A percentile compares a stretch with the other conserved stretches of the same genome.
phyloP scores from a whole-genome alignment of 2,329 filamentous ascomycete genomes.

The Fusarium sp. region DNA sequence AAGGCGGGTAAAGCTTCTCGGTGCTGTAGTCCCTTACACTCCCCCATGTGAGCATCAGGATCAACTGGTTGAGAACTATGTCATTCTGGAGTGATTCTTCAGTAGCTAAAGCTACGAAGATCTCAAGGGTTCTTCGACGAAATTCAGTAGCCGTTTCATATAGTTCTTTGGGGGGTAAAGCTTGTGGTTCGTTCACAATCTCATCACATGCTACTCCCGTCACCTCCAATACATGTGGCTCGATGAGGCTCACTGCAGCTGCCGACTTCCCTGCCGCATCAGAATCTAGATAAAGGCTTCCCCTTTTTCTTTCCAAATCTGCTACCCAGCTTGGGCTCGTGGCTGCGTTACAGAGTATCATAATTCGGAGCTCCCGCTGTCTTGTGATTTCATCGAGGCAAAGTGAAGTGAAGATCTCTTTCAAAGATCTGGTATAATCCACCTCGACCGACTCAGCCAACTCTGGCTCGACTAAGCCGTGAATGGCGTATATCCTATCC shows the following conservation, averaged over 20 bases:
- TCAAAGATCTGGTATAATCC: neutral
- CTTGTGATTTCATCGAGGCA: neutral
- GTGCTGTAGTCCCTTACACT: neutral
- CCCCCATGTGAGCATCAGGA: neutral
- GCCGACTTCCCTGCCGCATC: neutral
- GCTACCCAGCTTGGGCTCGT: neutral
- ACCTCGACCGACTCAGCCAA: neutral
- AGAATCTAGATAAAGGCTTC: neutral
- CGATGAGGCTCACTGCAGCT: neutral
- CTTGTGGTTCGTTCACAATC: neutral
- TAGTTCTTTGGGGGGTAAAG: too few species aligned
- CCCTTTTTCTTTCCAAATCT: neutral
- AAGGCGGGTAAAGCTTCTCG: accelerated
- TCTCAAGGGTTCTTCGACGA: neutral
- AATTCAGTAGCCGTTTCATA: neutral
- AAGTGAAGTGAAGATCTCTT: neutral
- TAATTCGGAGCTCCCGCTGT: neutral
- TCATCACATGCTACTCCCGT: neutral
- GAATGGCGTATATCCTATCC: neutral
- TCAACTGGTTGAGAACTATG: neutral
- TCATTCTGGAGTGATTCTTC: neutral
- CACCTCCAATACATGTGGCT: neutral
- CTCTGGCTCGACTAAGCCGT: neutral
- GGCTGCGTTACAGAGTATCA: neutral
- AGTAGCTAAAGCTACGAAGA: accelerated